phyloP scores from a whole-genome alignment of 2,329 filamentous ascomycete genomes.

The Xenoacremonium recifei region DNA sequence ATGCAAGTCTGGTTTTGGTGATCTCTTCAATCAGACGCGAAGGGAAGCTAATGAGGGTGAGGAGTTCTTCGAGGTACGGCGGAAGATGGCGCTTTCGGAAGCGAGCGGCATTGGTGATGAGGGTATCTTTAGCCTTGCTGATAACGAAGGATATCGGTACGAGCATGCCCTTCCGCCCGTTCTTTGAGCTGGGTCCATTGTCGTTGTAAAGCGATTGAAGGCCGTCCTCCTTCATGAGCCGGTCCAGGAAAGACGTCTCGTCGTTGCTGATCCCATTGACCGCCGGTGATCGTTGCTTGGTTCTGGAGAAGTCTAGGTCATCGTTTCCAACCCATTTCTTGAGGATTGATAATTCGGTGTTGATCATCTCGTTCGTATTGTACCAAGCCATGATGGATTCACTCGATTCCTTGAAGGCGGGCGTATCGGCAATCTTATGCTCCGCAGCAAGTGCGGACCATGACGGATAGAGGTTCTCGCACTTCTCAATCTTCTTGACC shows the following conservation, averaged over 20 bases:
- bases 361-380: slow-evolving; percentile 95
- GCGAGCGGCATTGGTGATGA: slow-evolving; percentile 80
- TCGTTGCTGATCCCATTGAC: slow-evolving; percentile 72
- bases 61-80: slow-evolving; percentile 92
- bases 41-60: slow-evolving; percentile 96
- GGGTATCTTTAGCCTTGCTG: slow-evolving; percentile 85
- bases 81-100: slow-evolving; percentile 90
- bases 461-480: slow-evolving; percentile 82
- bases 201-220: slow-evolving; percentile 88
- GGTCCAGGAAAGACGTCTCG: slow-evolving; percentile 90
- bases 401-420: slow-evolving; percentile 76
- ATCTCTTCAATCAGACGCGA: slow-evolving; percentile 95
- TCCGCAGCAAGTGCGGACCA: slow-evolving; percentile 69
- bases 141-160: slow-evolving; percentile 82
- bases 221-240: slow-evolving; percentile 92
- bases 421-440: slow-evolving; percentile 74
- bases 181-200: slow-evolving; percentile 39
- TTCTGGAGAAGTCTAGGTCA: slow-evolving; percentile 84
- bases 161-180: slow-evolving; percentile 87
- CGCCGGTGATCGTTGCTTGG: slow-evolving; percentile 63
- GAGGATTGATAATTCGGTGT: slow-evolving; percentile 85
- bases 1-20: slow-evolving; percentile 85
- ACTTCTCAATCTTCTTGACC: slow-evolving; percentile 85
- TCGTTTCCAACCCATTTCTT: slow-evolving; percentile 97
- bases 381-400: slow-evolving; percentile 93